phyloP scores from a whole-genome alignment of 2,329 filamentous ascomycete genomes.

The Xylariaceae sp. region DNA sequence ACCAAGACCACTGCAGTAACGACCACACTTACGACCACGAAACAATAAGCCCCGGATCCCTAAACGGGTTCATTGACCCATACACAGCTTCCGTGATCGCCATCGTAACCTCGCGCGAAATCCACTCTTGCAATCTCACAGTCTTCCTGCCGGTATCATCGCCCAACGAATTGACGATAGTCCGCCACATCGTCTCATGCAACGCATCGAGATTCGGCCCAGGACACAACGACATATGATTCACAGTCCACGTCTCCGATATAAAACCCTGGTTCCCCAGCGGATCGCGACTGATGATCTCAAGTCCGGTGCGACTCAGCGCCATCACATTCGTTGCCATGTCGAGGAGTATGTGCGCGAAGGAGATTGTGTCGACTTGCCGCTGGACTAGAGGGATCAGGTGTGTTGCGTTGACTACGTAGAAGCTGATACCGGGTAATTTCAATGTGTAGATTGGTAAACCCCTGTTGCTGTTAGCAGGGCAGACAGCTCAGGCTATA shows the following conservation, averaged over 20 bases:
- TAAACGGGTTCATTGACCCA: constrained; percentile 22
- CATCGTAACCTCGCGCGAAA: constrained; percentile 17
- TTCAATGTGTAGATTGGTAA: constrained; percentile 10
- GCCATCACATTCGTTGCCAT: constrained; percentile 5
- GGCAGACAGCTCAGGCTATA: too few species aligned
- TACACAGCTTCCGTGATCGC: constrained; percentile 22
- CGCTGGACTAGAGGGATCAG: constrained; percentile 1
- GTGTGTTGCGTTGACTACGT: constrained; percentile 7
- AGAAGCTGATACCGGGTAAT: constrained; percentile 3
- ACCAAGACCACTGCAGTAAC: background rate
- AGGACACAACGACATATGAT: constrained; percentile 14
- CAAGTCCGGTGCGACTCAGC: background rate
- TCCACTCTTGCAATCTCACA: constrained; percentile 11
- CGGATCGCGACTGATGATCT: constrained; percentile 11
- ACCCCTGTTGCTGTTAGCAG: background rate
- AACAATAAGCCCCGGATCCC: constrained; percentile 17
- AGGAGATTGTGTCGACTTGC: constrained; percentile 4
- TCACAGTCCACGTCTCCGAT: constrained; percentile 15
- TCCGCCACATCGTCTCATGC: constrained; percentile 15
- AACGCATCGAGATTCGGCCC: constrained; percentile 20
- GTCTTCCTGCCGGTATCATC: background rate
- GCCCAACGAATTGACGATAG: constrained; percentile 16
- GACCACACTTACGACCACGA: constrained; percentile 22
- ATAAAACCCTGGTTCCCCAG: constrained; percentile 13
- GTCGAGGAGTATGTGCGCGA: constrained; percentile 1